Evolutionary conservation across 2,329 filamentous ascomycete genomes (phyloP).

Genomic region (Hymenoscyphus salicellus): DNA sequence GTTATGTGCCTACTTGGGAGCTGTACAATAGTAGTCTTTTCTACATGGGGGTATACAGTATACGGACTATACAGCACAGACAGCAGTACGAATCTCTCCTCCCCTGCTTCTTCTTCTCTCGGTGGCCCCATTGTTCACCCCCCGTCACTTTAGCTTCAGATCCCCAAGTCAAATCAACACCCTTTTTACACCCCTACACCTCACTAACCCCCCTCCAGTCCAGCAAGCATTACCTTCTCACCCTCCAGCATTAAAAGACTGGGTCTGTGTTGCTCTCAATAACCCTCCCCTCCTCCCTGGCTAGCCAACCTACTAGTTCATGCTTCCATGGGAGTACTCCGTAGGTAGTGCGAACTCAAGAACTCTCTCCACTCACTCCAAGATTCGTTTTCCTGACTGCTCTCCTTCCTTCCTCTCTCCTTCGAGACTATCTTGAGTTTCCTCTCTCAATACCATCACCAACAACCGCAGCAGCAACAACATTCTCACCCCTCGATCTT

Average conservation of each 20-base stretch:
- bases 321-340: neutral
- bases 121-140: neutral
- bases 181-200: neutral
- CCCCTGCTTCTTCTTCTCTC: neutral
- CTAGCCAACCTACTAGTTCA: neutral
- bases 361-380: neutral
- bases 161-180: neutral
- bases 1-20: neutral
- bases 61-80: neutral
- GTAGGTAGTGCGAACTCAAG: neutral
- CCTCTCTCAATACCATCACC: neutral
- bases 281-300: neutral
- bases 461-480: neutral
- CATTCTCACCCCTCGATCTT: slow-evolving; percentile 3
- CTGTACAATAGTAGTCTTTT: neutral
- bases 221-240: no score
- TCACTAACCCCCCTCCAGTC: neutral
- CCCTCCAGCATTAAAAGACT: neutral
- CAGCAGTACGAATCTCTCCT: neutral
- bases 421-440: neutral
- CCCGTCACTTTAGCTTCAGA: neutral
- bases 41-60: neutral
- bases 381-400: neutral
- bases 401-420: neutral
- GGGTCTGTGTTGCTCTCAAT: neutral